Conservation (phyloP, 2,329 filamentous ascomycete species). For the Xylariaceae sp. region DNA sequence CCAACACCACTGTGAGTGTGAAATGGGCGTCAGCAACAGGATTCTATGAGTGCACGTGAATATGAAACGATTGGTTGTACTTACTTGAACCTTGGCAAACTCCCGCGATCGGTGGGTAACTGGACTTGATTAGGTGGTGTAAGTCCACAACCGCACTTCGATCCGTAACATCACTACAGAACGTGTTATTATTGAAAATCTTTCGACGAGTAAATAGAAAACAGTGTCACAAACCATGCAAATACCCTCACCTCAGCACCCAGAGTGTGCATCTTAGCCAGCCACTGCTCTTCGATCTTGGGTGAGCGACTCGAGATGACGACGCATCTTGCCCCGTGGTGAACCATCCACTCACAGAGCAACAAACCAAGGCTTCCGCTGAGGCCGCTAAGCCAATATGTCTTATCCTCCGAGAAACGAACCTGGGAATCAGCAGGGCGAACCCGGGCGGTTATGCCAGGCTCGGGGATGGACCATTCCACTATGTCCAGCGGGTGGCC, state of each 20-base stretch:
- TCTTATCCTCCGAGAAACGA: slow-evolving; percentile 1
- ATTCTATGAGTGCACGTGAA: too few species aligned
- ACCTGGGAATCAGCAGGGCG: background rate
- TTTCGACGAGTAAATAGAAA: background rate
- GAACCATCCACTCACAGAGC: slow-evolving; percentile 27
- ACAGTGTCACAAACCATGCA: background rate
- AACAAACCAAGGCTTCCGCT: slow-evolving; percentile 22
- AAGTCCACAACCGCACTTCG: slow-evolving; percentile 32
- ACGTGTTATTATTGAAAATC: background rate
- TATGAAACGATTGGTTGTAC: too few species aligned
- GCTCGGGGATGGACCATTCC: too few species aligned
- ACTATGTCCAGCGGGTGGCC: too few species aligned
- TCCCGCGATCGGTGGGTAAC: background rate
- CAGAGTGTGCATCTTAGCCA: slow-evolving; percentile 9
- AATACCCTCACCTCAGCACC: too few species aligned
- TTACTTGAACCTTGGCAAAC: too few species aligned
- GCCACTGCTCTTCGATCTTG: slow-evolving; percentile 16
- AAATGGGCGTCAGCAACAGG: too few species aligned
- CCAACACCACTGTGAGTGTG: too few species aligned
- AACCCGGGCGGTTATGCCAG: too few species aligned
- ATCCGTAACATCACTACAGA: background rate
- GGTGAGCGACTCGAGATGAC: slow-evolving; percentile 21
- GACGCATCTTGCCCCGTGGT: slow-evolving; percentile 21
- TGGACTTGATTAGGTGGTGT: slow-evolving; percentile 35
- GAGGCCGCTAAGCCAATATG: slow-evolving; percentile 26